phyloP scores from a whole-genome alignment of 441 rosid species.

The Arabidopsis lyrata region DNA sequence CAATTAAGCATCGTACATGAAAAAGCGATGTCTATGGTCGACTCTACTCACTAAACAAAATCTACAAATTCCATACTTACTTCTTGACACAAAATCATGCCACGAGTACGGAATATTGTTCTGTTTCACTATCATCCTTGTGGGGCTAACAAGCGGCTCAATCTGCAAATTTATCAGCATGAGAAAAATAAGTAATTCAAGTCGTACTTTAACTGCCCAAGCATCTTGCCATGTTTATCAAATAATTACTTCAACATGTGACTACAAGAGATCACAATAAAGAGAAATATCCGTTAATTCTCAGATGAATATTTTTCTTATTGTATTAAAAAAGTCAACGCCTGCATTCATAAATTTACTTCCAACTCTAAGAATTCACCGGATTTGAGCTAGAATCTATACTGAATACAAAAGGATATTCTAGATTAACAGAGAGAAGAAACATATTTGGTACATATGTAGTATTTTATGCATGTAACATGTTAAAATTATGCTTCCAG shows the following conservation, averaged over 20 bases:
- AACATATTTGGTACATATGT: slow-evolving; percentile 21
- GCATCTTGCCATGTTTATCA: slow-evolving; percentile 23
- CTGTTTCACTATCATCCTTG: slow-evolving; percentile 61
- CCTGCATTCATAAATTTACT: slow-evolving; percentile 24
- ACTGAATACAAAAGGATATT: slow-evolving; percentile 19
- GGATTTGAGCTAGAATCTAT: slow-evolving; percentile 16
- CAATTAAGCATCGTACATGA: slow-evolving; percentile 9
- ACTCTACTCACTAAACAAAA: slow-evolving; percentile 1
- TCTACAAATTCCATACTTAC: slow-evolving; percentile 52
- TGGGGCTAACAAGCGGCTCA: slow-evolving; percentile 86
- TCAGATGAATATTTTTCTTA: slow-evolving; percentile 16
- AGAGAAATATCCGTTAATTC: neutral
- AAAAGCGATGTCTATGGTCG: slow-evolving; percentile 23
- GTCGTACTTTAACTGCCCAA: slow-evolving; percentile 30
- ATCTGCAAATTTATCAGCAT: slow-evolving; percentile 63
- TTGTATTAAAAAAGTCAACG: slow-evolving; percentile 1
- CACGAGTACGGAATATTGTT: slow-evolving; percentile 76
- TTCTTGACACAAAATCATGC: slow-evolving; percentile 95
- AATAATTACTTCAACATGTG: slow-evolving; percentile 26
- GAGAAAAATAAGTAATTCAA: slow-evolving; percentile 30
- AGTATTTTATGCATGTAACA: slow-evolving; percentile 17
- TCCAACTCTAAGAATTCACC: slow-evolving; percentile 23
- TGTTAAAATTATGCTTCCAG: slow-evolving; percentile 24
- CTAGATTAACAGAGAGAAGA: slow-evolving; percentile 15
- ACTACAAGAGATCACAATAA: slow-evolving; percentile 30